A percentile compares a stretch with the other conserved stretches of the same genome.
These are phyloP conservation scores for Sugiyamaella lignohabitans DNA, from an alignment of 805 yeast species.

Conservation along the genomic window DNA sequence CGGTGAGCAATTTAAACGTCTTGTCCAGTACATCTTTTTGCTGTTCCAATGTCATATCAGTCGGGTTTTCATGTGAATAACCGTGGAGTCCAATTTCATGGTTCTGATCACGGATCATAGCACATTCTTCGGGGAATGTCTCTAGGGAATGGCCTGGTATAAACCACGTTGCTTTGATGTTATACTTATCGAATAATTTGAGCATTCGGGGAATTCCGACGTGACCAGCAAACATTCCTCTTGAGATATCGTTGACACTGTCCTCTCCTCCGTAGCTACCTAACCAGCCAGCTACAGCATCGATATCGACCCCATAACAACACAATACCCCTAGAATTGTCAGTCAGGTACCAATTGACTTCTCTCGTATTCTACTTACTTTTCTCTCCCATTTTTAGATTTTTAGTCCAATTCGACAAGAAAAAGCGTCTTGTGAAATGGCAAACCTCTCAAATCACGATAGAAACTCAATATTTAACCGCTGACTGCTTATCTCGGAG, in stretches of 20 bases:
- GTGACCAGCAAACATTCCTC: conserved; percentile 36
- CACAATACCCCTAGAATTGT: conserved; percentile 29
- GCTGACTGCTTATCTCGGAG: too few relatives aligned
- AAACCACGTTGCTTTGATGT: conserved; percentile 36
- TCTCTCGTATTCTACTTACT: neutral
- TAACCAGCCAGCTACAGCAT: conserved; percentile 37
- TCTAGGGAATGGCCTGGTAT: conserved; percentile 37
- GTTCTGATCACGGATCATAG: conserved; percentile 32
- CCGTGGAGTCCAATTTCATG: conserved; percentile 37
- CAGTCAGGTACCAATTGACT: neutral
- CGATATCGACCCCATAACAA: conserved; percentile 36
- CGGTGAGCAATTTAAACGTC: conserved; percentile 30
- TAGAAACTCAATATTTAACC: too few relatives aligned
- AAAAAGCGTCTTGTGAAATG: too few relatives aligned
- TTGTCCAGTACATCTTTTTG: conserved; percentile 34
- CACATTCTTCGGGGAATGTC: conserved; percentile 35
- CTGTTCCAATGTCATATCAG: conserved; percentile 34
- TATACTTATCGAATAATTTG: conserved; percentile 32
- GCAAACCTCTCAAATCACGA: too few relatives aligned
- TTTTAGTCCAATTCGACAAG: too few relatives aligned
- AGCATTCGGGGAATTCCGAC: conserved; percentile 34
- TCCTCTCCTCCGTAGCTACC: conserved; percentile 37
- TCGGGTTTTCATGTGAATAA: conserved; percentile 35
- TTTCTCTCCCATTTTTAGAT: neutral
- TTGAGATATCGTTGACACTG: conserved; percentile 33